phyloP scores from a whole-genome alignment of 352 stramenopile species.

The Phytophthora megakarya region DNA sequence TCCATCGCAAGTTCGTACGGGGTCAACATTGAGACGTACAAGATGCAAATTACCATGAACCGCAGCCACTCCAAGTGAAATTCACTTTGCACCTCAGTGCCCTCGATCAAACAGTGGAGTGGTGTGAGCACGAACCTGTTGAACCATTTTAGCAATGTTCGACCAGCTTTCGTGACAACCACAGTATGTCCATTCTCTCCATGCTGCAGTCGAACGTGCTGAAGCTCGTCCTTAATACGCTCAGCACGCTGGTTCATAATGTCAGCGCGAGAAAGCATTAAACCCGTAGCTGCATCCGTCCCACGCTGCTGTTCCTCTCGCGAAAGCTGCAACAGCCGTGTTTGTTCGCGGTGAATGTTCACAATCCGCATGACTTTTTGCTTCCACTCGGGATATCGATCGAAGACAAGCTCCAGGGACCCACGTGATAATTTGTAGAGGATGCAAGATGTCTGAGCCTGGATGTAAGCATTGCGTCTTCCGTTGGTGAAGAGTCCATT shows the following conservation, averaged over 20 bases:
- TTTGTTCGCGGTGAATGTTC: constrained; percentile 56
- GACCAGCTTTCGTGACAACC: background rate
- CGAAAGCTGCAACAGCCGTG: constrained; percentile 38
- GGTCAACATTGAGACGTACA: constrained; percentile 52
- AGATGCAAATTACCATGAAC: constrained; percentile 33
- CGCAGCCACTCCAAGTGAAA: constrained; percentile 55
- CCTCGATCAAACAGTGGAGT: constrained; percentile 33
- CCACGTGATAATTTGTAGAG: constrained; percentile 71
- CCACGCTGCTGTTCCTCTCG: constrained; percentile 25
- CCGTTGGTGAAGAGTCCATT: constrained; percentile 65
- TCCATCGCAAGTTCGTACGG: constrained; percentile 61
- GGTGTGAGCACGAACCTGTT: background rate
- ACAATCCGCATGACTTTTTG: constrained; percentile 68
- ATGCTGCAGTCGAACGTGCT: constrained; percentile 20
- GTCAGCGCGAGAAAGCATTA: constrained; percentile 12
- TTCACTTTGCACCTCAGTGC: constrained; percentile 38
- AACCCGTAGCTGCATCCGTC: constrained; percentile 8
- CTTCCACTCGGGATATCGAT: constrained; percentile 62
- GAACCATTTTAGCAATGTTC: constrained; percentile 5
- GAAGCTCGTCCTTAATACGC: constrained; percentile 22
- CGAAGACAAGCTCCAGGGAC: constrained; percentile 60
- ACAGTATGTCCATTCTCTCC: background rate
- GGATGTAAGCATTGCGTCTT: constrained; percentile 52
- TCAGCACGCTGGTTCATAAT: constrained; percentile 52
- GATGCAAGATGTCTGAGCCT: constrained; percentile 64